phyloP scores from a whole-genome alignment of 495 filamentous ascomycete genomes.

The Entonaema liquescens region DNA sequence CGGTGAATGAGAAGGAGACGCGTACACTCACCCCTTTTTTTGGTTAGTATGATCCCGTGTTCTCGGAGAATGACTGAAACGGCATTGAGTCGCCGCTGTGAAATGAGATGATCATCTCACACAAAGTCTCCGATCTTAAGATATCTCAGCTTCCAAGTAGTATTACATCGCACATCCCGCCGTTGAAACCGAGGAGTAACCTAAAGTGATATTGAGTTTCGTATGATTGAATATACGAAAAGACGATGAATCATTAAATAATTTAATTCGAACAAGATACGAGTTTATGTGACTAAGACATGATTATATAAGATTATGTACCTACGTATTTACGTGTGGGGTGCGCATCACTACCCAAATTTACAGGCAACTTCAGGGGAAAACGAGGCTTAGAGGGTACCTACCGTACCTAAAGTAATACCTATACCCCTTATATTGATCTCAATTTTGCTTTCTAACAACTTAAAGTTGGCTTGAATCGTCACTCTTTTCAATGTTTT shows the following conservation, averaged over 20 bases:
- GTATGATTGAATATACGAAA: not conserved
- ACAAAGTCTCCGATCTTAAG: not conserved
- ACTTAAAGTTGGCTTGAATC: not conserved
- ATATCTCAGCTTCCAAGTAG: not conserved
- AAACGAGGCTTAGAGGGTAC: not conserved
- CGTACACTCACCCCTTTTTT: not conserved
- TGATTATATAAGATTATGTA: not conserved
- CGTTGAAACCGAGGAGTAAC: not conserved
- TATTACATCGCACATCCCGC: not conserved
- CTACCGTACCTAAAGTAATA: not conserved
- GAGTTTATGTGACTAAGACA: not conserved
- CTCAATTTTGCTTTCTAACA: not conserved
- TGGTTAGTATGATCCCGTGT: not conserved
- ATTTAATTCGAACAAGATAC: not conserved
- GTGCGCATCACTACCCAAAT: conserved; percentile 6
- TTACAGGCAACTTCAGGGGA: not conserved
- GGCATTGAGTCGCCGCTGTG: not conserved
- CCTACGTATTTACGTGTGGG: not conserved
- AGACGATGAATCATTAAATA: not conserved
- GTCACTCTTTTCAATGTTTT: conserved; percentile 18
- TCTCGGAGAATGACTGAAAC: not conserved
- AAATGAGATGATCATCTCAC: not conserved
- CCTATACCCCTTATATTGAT: not conserved
- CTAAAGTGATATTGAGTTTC: not conserved
- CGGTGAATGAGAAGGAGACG: not conserved